phyloP scores from a whole-genome alignment of 1,284 basidiomycete species.

The Paramarasmius palmivorus region DNA sequence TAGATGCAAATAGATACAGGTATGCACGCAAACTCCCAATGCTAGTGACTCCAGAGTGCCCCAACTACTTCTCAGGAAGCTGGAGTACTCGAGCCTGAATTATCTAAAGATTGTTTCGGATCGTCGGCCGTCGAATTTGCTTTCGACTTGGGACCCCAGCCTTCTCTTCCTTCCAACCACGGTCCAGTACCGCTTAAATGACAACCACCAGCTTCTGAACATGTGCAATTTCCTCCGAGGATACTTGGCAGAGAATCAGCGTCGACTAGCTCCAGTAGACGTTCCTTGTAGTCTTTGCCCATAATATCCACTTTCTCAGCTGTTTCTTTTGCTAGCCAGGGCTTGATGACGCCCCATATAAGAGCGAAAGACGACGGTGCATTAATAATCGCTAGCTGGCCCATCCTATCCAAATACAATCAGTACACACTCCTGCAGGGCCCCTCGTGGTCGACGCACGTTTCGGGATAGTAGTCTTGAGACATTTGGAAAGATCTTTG shows the following conservation, averaged over 20 bases:
- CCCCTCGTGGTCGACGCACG: too few relatives aligned
- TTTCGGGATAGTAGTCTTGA: conserved; percentile 76
- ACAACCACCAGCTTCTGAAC: conserved; percentile 55
- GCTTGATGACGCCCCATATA: conserved; percentile 68
- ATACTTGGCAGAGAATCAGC: conserved; percentile 45
- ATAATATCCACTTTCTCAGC: conserved; percentile 64
- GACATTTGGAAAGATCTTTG: conserved; percentile 67
- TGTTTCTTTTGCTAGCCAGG: conserved; percentile 73
- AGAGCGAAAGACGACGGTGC: conserved; percentile 69
- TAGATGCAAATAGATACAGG: too few relatives aligned
- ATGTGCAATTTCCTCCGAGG: conserved; percentile 50
- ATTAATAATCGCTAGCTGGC: conserved; percentile 66
- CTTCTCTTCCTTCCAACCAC: conserved; percentile 62
- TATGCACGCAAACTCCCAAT: too few relatives aligned
- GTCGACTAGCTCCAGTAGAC: conserved; percentile 56
- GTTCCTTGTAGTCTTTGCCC: conserved; percentile 55
- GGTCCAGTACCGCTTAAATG: conserved; percentile 63
- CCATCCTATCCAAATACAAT: conserved; percentile 69
- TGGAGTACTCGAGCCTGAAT: too few relatives aligned
- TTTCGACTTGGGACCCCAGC: conserved; percentile 44
- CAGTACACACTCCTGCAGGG: too few relatives aligned
- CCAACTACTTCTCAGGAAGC: too few relatives aligned
- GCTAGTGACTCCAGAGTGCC: too few relatives aligned
- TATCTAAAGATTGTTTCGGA: too few relatives aligned
- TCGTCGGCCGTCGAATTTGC: background rate